Conservation (phyloP, 179 eudicot species). For the Pouteria campechiana region DNA sequence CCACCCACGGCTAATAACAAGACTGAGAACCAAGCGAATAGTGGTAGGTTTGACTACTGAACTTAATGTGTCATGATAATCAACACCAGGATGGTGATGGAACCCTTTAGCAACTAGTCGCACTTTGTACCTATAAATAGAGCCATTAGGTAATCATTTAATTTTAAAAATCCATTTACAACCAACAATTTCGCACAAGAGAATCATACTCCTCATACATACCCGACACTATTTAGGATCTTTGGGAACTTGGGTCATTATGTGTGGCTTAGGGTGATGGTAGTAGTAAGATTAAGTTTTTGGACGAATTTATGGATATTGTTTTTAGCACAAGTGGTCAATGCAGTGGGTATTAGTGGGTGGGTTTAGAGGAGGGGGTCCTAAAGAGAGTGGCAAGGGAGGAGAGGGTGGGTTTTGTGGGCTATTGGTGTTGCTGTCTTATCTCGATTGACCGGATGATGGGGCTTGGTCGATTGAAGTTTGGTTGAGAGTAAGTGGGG, state of each 20-base stretch:
- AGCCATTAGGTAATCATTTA: background rate
- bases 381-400: background rate
- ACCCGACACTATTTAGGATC: background rate
- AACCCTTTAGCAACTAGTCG: too few relatives aligned
- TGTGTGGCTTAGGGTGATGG: background rate
- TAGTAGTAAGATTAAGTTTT: background rate
- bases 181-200: too few relatives aligned
- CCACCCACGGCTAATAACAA: background rate
- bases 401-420: too few relatives aligned
- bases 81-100: background rate
- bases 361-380: background rate
- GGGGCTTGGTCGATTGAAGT: too few relatives aligned
- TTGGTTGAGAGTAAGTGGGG: too few relatives aligned
- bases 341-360: background rate
- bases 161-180: background rate
- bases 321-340: background rate
- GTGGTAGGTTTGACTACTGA: background rate
- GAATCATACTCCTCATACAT: background rate
- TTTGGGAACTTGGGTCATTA: background rate
- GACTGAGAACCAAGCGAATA: background rate
- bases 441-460: too few relatives aligned
- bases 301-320: background rate
- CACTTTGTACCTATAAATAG: background rate
- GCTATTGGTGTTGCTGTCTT: too few relatives aligned
- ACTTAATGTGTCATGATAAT: background rate